Percentiles rank a stretch among this genome's conserved stretches.
Conservation (phyloP, 75 land plant genomes). For the Isoetes taiwanensis region DNA sequence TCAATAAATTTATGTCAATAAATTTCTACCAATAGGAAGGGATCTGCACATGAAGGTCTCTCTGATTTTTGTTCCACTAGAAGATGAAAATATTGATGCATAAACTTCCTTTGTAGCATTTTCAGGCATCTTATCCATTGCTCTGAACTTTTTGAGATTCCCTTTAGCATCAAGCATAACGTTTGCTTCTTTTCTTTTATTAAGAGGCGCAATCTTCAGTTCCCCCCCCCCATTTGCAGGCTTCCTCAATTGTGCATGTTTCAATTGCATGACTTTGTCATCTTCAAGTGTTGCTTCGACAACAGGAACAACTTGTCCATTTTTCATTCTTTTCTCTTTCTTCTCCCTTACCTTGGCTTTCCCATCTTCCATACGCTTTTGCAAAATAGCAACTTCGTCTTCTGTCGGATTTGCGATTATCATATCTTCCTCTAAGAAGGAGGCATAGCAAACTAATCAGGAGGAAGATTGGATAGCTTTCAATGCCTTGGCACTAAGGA, state of each 20-base stretch:
- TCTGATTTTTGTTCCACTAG: conserved; percentile 52
- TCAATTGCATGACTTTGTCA: neutral
- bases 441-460: conserved; percentile 70
- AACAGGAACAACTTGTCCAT: conserved; percentile 10
- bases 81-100: conserved; percentile 94
- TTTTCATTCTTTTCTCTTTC: conserved; percentile 54
- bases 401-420: conserved; percentile 64
- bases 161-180: too few relatives aligned
- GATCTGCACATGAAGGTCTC: conserved; percentile 86
- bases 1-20: too few relatives aligned
- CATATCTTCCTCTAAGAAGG: conserved; percentile 52
- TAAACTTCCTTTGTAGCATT: conserved; percentile 78
- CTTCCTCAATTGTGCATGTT: conserved; percentile 18
- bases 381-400: conserved; percentile 60
- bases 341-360: conserved; percentile 38
- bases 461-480: conserved; percentile 73
- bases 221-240: conserved; percentile 18
- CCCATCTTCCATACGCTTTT: conserved; percentile 68
- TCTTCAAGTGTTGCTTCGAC: neutral
- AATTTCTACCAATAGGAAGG: conserved; percentile 87
- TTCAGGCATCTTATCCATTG: conserved; percentile 40
- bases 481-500: conserved; percentile 67
- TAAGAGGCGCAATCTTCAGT: conserved; percentile 14
- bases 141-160: conserved; percentile 55
- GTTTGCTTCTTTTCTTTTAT: conserved; percentile 12